These are phyloP conservation scores for Acrasis kona DNA, from an alignment of 78 protist genomes.

Conservation along the genomic window DNA sequence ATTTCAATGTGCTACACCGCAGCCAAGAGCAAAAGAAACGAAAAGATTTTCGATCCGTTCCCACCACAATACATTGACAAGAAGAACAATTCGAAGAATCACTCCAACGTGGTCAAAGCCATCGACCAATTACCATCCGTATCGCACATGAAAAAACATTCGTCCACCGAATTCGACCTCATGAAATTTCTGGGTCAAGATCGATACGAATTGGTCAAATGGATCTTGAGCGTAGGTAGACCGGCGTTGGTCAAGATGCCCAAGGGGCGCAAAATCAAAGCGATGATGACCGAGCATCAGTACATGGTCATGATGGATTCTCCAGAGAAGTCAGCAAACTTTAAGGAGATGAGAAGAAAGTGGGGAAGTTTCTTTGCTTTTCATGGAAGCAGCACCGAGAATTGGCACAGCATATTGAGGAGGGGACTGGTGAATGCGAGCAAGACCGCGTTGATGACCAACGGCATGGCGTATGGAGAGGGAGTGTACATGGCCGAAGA, in stretches of 20 bases:
- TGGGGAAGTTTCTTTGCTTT: slow-evolving; percentile 36
- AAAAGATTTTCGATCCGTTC: neutral
- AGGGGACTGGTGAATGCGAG: slow-evolving; percentile 32
- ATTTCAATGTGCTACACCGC: neutral
- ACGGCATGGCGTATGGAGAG: slow-evolving; percentile 37
- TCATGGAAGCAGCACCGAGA: slow-evolving; percentile 35
- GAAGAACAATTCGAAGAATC: neutral
- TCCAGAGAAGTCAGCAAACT: slow-evolving; percentile 32
- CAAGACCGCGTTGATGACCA: slow-evolving; percentile 23
- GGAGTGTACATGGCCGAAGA: slow-evolving; percentile 29
- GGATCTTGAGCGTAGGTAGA: neutral
- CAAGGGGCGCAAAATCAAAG: neutral
- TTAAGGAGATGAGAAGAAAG: neutral
- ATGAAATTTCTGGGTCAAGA: neutral
- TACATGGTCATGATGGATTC: slow-evolving; percentile 14
- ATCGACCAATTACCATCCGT: neutral
- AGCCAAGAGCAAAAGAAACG: neutral
- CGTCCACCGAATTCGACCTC: neutral
- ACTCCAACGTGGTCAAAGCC: neutral
- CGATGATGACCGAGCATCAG: slow-evolving; percentile 24
- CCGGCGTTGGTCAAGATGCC: neutral
- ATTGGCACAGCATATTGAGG: slow-evolving; percentile 49
- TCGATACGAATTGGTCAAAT: neutral
- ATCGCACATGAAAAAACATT: neutral
- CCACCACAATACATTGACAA: neutral